Evolutionary conservation across 2,329 filamentous ascomycete genomes (phyloP), one percentile per base, ranked within the genome.

Genomic region (Teratosphaeria epicoccoides): DNA sequence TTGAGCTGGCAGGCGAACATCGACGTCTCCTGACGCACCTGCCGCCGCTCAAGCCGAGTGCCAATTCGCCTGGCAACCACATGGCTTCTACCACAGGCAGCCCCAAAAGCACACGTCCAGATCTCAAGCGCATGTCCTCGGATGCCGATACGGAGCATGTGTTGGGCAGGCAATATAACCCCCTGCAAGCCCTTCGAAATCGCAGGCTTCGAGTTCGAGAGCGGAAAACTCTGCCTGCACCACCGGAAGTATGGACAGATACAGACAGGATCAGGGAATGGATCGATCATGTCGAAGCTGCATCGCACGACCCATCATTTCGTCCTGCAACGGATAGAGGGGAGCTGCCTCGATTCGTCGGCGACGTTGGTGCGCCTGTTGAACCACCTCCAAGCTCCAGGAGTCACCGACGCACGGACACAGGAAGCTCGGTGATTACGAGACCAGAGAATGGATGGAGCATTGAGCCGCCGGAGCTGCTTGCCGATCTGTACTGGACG

Each of bases 401-500:
- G 45, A 55, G 58, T 14, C 67, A 70, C 51, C 59, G 59, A 4
- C 57, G 65, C 68, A 72, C 55, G 43, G 70, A 71, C 17, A 71
- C 71, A 11, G 69, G 68, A 46, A 69, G 64, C 26, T 72, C 74
- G 11, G 88, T 88, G 55, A 73, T 80, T 3, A 82, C 83, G 51
- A 80, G 88, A 47, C 84, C 86, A 1, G 81, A 87, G 53, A 82
- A 89, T 23, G 89, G 95, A 63, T 97, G 93, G 93, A 78, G 81
- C 37, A 81, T 90, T 17, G 81, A 85, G 44, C 87, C 91, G 0
- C 83, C 87, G 51, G 90, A 97, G 65, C 78, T 96, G 67, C 73
- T 97, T 46, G 90, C 90, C 4, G 93, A 98, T 71, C 77, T 85
- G 1, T 88, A 90, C 63, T 98, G 93, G 93, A 72, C 94, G 22